phyloP scores from a whole-genome alignment of 352 stramenopile species.

The Phytophthora megakarya region DNA sequence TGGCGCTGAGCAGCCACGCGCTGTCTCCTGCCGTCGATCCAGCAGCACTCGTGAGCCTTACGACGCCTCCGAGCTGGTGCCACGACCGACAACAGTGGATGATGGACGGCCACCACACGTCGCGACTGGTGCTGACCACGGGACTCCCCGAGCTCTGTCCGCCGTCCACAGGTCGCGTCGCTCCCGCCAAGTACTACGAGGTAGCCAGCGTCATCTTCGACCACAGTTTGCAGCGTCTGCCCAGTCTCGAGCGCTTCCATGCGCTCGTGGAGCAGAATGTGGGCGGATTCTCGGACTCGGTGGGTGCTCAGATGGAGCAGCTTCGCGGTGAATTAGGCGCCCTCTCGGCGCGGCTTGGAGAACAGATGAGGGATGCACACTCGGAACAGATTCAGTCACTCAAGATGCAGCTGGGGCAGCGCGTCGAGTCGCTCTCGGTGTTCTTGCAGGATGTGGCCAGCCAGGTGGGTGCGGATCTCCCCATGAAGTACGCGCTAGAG shows the following conservation, averaged over 20 bases:
- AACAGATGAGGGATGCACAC: slow-evolving; percentile 49
- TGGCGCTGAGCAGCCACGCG: slow-evolving; percentile 60
- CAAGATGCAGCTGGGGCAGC: slow-evolving; percentile 57
- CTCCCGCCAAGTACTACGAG: slow-evolving; percentile 66
- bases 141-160: slow-evolving; percentile 52
- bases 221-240: slow-evolving; percentile 85
- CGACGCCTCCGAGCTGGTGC: slow-evolving; percentile 40
- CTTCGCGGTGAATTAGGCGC: slow-evolving; percentile 65
- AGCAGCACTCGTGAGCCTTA: slow-evolving; percentile 16
- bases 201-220: slow-evolving; percentile 82
- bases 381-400: slow-evolving; percentile 60
- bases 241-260: slow-evolving; percentile 82
- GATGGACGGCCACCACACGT: slow-evolving; percentile 52
- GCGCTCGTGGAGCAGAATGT: slow-evolving; percentile 73
- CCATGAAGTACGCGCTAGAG: slow-evolving; percentile 78
- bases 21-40: slow-evolving; percentile 29
- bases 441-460: slow-evolving; percentile 73
- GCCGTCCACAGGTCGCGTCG: slow-evolving; percentile 25
- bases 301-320: slow-evolving; percentile 69
- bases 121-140: slow-evolving; percentile 48
- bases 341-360: slow-evolving; percentile 55
- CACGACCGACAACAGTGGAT: slow-evolving; percentile 42
- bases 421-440: slow-evolving; percentile 69
- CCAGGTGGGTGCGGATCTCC: slow-evolving; percentile 74
- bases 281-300: slow-evolving; percentile 66